Conservation (phyloP, 2,329 filamentous ascomycete species). For the Colletotrichum magnum region DNA sequence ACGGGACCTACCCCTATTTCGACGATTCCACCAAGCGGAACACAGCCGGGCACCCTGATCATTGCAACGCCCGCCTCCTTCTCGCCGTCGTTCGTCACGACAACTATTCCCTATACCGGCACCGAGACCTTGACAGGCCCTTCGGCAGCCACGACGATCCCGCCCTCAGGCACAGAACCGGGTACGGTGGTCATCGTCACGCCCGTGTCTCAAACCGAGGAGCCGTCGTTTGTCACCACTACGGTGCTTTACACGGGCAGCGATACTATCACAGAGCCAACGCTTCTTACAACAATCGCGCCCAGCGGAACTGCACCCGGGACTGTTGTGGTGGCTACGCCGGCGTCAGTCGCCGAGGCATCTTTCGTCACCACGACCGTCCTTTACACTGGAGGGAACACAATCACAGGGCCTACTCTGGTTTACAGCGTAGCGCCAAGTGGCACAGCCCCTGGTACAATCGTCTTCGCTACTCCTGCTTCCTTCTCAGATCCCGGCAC, state of each 20-base stretch:
- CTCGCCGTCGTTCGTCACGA: not conserved
- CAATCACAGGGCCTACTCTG: not conserved
- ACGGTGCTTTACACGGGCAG: conserved; percentile 1
- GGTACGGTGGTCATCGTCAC: not conserved
- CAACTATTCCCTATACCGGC: not conserved
- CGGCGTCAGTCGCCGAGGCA: not conserved
- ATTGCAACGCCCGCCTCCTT: not conserved
- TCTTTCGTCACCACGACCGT: conserved; percentile 10
- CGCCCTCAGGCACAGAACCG: not conserved
- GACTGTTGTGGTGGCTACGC: not conserved
- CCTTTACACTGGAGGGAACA: conserved; percentile 9
- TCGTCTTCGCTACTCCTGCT: not conserved
- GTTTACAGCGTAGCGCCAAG: not conserved
- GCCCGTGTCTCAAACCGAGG: not conserved
- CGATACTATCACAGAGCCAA: not conserved
- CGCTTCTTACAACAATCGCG: not conserved
- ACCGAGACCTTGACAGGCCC: not conserved
- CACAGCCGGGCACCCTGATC: not conserved
- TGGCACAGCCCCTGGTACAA: not conserved
- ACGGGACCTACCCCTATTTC: conserved; percentile 14
- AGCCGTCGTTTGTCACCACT: conserved; percentile 4
- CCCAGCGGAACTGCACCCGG: not conserved
- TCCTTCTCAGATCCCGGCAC: not conserved
- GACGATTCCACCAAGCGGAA: conserved; percentile 1
- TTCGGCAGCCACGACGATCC: not conserved